Percentiles rank a stretch among this genome's conserved stretches.
These are phyloP conservation scores for Candida freyschussii DNA, from an alignment of 1,139 yeast genomes.

Conservation along the genomic window DNA sequence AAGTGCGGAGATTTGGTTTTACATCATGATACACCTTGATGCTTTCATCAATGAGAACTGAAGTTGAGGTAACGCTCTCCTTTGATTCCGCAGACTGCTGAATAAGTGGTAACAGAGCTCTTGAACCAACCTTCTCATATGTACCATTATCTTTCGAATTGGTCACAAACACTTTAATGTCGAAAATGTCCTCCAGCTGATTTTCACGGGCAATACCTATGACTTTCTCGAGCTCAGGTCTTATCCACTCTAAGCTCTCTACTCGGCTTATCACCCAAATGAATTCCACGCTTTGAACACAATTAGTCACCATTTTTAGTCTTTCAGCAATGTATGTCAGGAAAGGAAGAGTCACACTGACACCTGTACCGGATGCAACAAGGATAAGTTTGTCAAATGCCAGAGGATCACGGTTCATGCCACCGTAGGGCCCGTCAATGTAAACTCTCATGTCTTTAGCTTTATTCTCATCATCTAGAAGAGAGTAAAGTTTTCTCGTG, in stretches of 20 bases:
- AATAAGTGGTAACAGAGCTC: neutral
- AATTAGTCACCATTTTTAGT: constrained; percentile 8
- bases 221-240: constrained; percentile 32
- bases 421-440: constrained; percentile 67
- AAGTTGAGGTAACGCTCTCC: constrained; percentile 1
- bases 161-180: constrained; percentile 20
- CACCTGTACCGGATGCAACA: constrained; percentile 50
- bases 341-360: constrained; percentile 50
- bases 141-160: constrained; percentile 8
- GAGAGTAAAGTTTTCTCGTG: constrained; percentile 34
- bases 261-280: constrained; percentile 44
- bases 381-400: constrained; percentile 46
- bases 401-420: constrained; percentile 43
- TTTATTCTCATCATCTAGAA: constrained; percentile 18
- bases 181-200: constrained; percentile 6
- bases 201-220: constrained; percentile 7
- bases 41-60: neutral
- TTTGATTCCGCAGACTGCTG: constrained; percentile 2
- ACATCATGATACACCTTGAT: constrained; percentile 15
- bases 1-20: constrained; percentile 34
- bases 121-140: constrained; percentile 6
- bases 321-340: constrained; percentile 23
- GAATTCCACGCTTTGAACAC: constrained; percentile 33
- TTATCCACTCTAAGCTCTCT: constrained; percentile 43
- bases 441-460: constrained; percentile 30